A percentile compares a stretch with the other conserved stretches of the same genome.
Evolutionary conservation across 2,329 filamentous ascomycete genomes (phyloP).

Genomic region (Pochonia chlamydosporia): DNA sequence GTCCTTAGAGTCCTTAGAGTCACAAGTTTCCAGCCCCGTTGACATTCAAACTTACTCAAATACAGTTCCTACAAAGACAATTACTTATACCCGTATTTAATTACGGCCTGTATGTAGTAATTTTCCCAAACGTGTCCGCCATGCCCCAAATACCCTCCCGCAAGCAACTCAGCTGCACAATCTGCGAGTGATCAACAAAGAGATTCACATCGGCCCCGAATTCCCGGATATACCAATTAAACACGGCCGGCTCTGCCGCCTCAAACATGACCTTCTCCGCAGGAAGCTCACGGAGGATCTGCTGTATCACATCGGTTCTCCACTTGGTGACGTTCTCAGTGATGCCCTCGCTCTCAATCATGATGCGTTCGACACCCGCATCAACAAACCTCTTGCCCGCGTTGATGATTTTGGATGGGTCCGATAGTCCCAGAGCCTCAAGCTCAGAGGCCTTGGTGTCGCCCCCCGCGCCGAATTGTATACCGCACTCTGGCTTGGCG

Average conservation of each 20-base stretch:
- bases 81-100: too few species aligned
- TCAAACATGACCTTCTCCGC: constrained; percentile 52
- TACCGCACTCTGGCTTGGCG: constrained; percentile 49
- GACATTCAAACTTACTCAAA: too few species aligned
- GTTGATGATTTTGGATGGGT: constrained; percentile 26
- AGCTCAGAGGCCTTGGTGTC: constrained; percentile 42
- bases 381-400: constrained; percentile 44
- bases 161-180: constrained; percentile 47
- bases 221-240: constrained; percentile 51
- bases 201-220: constrained; percentile 52
- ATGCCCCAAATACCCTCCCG: constrained; percentile 49
- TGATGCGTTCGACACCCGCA: constrained; percentile 47
- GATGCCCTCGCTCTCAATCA: constrained; percentile 56
- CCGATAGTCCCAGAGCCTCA: neutral
- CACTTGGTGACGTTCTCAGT: constrained; percentile 49
- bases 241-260: constrained; percentile 48
- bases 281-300: constrained; percentile 44
- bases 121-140: constrained; percentile 44
- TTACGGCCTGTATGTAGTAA: neutral
- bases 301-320: constrained; percentile 49
- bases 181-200: constrained; percentile 53
- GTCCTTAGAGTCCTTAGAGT: too few species aligned
- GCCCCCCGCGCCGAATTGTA: constrained; percentile 51
- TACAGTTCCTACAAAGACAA: too few species aligned
- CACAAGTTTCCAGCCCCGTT: too few species aligned